Evolutionary conservation across 2,329 filamentous ascomycete species (phyloP).

Genomic region (Seiridium unicorne): DNA sequence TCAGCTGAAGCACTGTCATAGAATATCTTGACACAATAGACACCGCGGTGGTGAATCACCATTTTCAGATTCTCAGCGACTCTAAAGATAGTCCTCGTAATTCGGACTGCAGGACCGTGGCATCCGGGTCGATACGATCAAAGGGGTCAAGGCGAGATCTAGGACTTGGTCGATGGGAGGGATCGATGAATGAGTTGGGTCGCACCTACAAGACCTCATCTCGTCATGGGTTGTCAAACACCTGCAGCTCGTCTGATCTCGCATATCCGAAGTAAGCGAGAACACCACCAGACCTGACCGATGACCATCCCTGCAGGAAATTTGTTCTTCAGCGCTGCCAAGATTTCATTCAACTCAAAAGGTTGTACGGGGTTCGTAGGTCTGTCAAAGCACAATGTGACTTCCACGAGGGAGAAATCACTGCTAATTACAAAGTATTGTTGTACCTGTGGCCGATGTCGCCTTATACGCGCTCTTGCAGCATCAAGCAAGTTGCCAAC

Average conservation of each 20-base stretch:
- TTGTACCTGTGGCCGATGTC: slow-evolving; percentile 10
- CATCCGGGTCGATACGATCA: too few relatives aligned
- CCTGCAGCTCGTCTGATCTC: slow-evolving; percentile 16
- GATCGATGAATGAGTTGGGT: background rate
- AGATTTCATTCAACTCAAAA: background rate
- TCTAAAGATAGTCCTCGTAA: too few relatives aligned
- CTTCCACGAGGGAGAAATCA: slow-evolving; percentile 12
- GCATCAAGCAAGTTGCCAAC: slow-evolving; percentile 11
- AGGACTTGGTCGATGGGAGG: too few relatives aligned
- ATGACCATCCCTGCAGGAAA: background rate
- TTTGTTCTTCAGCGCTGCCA: background rate
- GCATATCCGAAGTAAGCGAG: slow-evolving; percentile 16
- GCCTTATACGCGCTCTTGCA: background rate
- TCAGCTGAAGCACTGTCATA: too few relatives aligned
- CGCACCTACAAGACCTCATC: background rate
- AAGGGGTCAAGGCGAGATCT: too few relatives aligned
- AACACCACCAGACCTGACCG: background rate
- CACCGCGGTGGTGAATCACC: too few relatives aligned
- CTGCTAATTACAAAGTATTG: slow-evolving; percentile 17
- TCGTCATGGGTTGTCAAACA: slow-evolving; percentile 9
- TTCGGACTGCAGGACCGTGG: too few relatives aligned
- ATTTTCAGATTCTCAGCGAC: too few relatives aligned
- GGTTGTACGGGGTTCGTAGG: slow-evolving; percentile 10
- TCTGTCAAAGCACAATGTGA: slow-evolving; percentile 25
- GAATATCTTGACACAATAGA: too few relatives aligned